Base-by-base conservation (phyloP, 371 early-diverging fungal species). In the Umbelopsis sp. region DNA sequence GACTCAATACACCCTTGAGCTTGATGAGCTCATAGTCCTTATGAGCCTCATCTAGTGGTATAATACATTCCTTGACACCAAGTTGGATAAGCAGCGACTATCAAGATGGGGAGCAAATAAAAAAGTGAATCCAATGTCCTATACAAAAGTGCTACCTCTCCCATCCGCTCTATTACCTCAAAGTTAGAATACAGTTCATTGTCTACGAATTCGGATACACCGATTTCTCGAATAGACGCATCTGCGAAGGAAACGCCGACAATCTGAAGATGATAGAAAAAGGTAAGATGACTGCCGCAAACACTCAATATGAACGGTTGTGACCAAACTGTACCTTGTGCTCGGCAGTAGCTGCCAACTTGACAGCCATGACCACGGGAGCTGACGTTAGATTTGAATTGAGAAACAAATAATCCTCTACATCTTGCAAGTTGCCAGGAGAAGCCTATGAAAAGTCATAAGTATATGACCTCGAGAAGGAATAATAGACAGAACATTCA, bases 201-300 rank as follows among this genome's bases (percentile, higher is more conserved):
- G 80, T 98, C 99, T 25, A 93, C 76, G 75, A 97, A 97, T 76
- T 97, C 93, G 53, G 91, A 72, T 4, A 97, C 87, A 5, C 94
- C 95, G 22, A 97, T 76, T 50, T 79, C 83, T 22, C 92, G 85
- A 38, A 87, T 85, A 0, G 94, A 93, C 1, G 95, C 91, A 68
- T 98, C 97, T 7, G 93, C 90, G 76, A 93, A 95, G 2, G 95
- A 88, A 4, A 93, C 93, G 4, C 97, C 97, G 14, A 97, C 89
- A 24, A 86, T 78, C 89, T 94, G 41, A 7, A 10, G 41, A 7
- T 41, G 41, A 70, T 14, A 22, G 22, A 22, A 69, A 25, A 53
- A 63, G 63, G 69, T 35, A 57, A 29, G 16, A 57, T 29, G 5
- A n/a, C 1, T 41, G 32, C 25, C 1, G 44, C 8, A 16, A 46